Conservation (phyloP, 208 protist species). For the Leishmania tropica region DNA sequence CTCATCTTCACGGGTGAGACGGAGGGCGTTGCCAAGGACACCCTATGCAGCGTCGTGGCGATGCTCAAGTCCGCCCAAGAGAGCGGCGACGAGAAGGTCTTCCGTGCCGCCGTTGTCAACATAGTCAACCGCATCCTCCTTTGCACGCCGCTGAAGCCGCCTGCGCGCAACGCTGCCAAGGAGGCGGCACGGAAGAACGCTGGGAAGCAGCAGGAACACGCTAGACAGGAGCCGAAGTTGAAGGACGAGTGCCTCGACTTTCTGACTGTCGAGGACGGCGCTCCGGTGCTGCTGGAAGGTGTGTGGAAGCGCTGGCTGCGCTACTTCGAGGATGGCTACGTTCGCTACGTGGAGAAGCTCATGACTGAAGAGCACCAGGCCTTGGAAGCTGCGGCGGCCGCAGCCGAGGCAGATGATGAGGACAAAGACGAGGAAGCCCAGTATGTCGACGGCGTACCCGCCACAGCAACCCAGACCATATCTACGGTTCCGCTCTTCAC, state of each 20-base stretch:
- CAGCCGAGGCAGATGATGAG: conserved; percentile 4
- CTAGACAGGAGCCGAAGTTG: conserved; percentile 13
- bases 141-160: conserved; percentile 41
- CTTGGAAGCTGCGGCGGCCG: not conserved
- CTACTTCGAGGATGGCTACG: conserved; percentile 31
- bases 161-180: conserved; percentile 11
- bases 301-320: conserved; percentile 34
- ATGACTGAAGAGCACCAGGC: conserved; percentile 9
- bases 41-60: conserved; percentile 28
- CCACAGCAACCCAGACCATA: not conserved
- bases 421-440: not conserved
- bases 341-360: conserved; percentile 23
- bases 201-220: not conserved
- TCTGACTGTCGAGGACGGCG: conserved; percentile 32
- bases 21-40: conserved; percentile 30
- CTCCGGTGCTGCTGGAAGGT: conserved; percentile 28
- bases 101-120: conserved; percentile 37
- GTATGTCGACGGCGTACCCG: not conserved
- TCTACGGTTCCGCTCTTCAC: conserved; percentile 23
- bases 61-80: conserved; percentile 36
- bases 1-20: conserved; percentile 32
- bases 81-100: conserved; percentile 33
- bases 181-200: not conserved
- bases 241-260: conserved; percentile 44
- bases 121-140: conserved; percentile 49